phyloP scores from a whole-genome alignment of 176 grass and related monocot species.

The Cymbopogon citratus region DNA sequence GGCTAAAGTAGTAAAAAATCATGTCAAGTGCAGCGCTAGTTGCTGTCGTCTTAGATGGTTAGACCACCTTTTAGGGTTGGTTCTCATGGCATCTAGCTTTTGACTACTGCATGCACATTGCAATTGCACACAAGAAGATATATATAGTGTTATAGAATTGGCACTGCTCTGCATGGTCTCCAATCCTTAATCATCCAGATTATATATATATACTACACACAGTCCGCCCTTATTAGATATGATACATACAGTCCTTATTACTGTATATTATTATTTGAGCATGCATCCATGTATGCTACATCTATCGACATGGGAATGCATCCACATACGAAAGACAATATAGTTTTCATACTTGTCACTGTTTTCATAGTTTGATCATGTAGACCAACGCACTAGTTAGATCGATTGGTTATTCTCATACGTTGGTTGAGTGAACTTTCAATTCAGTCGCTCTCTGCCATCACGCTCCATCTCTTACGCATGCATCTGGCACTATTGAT shows the following conservation, averaged over 20 bases:
- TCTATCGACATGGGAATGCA: slow-evolving; percentile 1
- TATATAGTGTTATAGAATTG: neutral
- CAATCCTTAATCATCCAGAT: neutral
- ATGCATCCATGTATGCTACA: neutral
- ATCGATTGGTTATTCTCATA: neutral
- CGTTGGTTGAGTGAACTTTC: neutral
- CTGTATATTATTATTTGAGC: neutral
- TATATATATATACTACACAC: neutral
- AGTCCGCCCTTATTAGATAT: neutral
- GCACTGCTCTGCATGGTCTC: neutral
- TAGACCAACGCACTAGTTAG: neutral
- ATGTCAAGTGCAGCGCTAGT: neutral
- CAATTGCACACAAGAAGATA: neutral
- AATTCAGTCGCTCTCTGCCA: slow-evolving; percentile 10
- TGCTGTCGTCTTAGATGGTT: slow-evolving; percentile 12
- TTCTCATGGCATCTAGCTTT: slow-evolving; percentile 39
- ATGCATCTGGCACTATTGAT: neutral
- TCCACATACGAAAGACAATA: neutral
- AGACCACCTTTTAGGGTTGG: slow-evolving; percentile 39
- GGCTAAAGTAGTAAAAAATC: slow-evolving; percentile 13
- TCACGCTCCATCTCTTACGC: neutral
- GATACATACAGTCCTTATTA: neutral
- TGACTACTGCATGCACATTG: slow-evolving; percentile 22
- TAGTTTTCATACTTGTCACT: neutral
- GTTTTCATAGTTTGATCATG: slow-evolving; percentile 7